phyloP scores from a whole-genome alignment of 129 eudicot genomes.

The Arctium minus region DNA sequence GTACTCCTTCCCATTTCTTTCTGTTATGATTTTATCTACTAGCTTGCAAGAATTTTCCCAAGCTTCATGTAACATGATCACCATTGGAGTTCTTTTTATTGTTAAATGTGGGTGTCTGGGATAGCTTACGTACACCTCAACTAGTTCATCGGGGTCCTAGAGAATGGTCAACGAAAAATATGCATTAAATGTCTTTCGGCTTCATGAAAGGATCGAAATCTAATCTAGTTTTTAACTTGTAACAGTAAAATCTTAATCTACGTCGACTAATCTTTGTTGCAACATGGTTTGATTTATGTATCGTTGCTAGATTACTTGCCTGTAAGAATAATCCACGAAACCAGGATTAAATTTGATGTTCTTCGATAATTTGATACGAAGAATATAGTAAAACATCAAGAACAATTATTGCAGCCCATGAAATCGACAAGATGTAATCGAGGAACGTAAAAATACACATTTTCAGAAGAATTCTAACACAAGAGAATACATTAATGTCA shows the following conservation, averaged over 20 bases:
- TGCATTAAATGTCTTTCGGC: too few species aligned
- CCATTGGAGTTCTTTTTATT: too few species aligned
- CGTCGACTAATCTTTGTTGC: constrained; percentile 1
- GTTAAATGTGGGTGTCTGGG: too few species aligned
- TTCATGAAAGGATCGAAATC: too few species aligned
- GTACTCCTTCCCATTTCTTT: too few species aligned
- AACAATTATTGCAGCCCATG: background rate
- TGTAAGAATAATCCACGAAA: constrained; percentile 6
- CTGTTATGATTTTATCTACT: too few species aligned
- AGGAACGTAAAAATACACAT: background rate
- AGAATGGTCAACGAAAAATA: too few species aligned
- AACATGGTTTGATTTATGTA: background rate
- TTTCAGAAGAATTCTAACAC: background rate
- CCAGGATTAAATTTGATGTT: background rate
- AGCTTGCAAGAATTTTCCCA: too few species aligned
- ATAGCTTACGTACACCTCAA: too few species aligned
- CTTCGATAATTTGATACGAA: background rate
- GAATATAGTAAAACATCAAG: too few species aligned
- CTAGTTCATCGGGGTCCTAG: too few species aligned
- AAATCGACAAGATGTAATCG: background rate
- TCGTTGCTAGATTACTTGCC: constrained; percentile 8
- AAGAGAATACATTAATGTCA: background rate
- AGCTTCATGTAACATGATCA: too few species aligned
- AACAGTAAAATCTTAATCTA: background rate
- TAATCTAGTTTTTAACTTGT: background rate